Evolutionary conservation across 305 asterid genomes (phyloP), one percentile per base, ranked within the genome.

Genomic region (Fraxinus ornus): DNA sequence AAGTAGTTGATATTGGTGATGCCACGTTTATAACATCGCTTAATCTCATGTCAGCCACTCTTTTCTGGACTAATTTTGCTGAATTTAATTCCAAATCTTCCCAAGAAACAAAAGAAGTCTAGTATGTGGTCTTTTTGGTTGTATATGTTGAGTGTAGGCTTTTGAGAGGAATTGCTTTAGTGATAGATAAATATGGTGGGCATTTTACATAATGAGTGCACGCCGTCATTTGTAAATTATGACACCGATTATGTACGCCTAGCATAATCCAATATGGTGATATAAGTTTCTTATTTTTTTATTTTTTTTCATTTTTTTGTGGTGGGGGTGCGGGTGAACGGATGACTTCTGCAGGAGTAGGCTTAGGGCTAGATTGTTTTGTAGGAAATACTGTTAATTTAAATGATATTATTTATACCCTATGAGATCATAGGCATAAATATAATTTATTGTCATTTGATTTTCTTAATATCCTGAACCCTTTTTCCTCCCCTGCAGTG

Each of bases 401-500:
- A 17, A 17, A 52, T 52, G 22, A 17, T 4, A 17, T 60, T 22
- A 62, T 0, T 62, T 22, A 62, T 21, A 6, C 3, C 22, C 15
- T 62, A 0, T 2, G 44, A 37, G 44, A 62, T 62, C 13, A 21
- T 21, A 21, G 19, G 70, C 70, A 60, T 2, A 6, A 15, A 17
- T 47, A 47, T 47, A n/a, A 1, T 57, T 17, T 5, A 26, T 13
- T 19, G 26, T n/a, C 62, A 4, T 57, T 57, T 19, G 28, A 57
- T 22, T 37, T 39, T 21, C n/a, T 76, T 7, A 19, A 33, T 68
- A 10, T 76, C 78, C 52, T 41, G 36, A 68, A 33, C 36, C 36
- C 28, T 26, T 33, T 33, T 39, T 80, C 24, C 49, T 78, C 52
- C 78, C 21, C 64, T 83, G 80, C 94, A 95, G 98, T 80, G 97